Percentiles rank a stretch among this genome's conserved stretches.
Conservation (phyloP, 2,329 filamentous ascomycete species). For the Trichoderma sp. region DNA sequence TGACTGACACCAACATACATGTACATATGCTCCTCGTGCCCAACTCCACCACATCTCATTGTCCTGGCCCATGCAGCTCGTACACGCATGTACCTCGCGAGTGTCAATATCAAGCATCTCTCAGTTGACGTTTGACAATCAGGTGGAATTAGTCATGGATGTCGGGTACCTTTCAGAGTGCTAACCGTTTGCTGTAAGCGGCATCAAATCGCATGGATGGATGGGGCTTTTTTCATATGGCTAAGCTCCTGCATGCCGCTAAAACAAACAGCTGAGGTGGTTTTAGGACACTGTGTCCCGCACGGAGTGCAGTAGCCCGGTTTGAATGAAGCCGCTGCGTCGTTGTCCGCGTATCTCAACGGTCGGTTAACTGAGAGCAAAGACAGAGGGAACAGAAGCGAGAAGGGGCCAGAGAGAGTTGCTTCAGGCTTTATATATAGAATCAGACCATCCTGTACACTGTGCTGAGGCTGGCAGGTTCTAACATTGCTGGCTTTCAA, state of each 20-base stretch:
- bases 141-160: neutral
- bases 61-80: neutral
- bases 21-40: neutral
- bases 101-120: neutral
- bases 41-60: neutral
- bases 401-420: neutral
- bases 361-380: neutral
- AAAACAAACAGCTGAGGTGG: neutral
- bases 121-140: neutral
- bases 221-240: neutral
- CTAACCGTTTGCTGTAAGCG: neutral
- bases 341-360: neutral
- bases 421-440: neutral
- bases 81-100: neutral
- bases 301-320: neutral
- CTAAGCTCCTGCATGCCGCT: neutral
- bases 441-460: neutral
- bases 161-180: neutral
- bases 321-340: neutral
- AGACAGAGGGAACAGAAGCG: neutral
- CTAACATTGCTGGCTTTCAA: neutral
- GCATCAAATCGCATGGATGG: neutral
- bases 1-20: neutral
- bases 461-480: neutral
- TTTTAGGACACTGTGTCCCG: neutral